Evolutionary conservation across 202 grass and related monocot species (phyloP).

Genomic region (Zizania palustris): DNA sequence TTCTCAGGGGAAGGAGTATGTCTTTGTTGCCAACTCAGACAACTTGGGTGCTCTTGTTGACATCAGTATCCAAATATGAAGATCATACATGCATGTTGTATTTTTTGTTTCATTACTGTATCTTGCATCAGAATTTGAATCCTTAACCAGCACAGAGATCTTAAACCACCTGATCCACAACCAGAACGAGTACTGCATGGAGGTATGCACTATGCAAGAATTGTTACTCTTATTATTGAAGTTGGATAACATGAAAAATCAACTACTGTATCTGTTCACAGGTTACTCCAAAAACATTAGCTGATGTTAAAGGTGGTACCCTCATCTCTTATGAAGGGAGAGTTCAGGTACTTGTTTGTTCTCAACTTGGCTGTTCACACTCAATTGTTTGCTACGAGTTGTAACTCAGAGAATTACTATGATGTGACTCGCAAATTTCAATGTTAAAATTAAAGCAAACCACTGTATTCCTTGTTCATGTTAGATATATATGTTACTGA

Average conservation of each 20-base stretch:
- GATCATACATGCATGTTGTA: constrained; percentile 27
- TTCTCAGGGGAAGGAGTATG: constrained; percentile 91
- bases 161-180: constrained; percentile 87
- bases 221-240: constrained; percentile 22
- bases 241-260: constrained; percentile 25
- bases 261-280: constrained; percentile 44
- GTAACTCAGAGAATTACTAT: not conserved
- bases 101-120: not conserved
- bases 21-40: constrained; percentile 90
- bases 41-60: constrained; percentile 96
- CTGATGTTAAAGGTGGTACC: constrained; percentile 99
- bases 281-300: constrained; percentile 99
- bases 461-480: not conserved
- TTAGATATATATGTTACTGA: not conserved
- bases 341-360: constrained; percentile 72
- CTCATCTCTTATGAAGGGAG: constrained; percentile 99
- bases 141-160: constrained; percentile 76
- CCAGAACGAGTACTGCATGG: constrained; percentile 99
- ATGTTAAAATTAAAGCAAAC: constrained; percentile 9
- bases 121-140: constrained; percentile 30
- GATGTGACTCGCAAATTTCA: not conserved
- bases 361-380: not conserved
- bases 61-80: constrained; percentile 67
- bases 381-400: constrained; percentile 1
- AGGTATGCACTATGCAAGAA: constrained; percentile 52